A percentile compares a stretch with the other conserved stretches of the same genome.
phyloP scores from a whole-genome alignment of 768 basidiomycete species.

The Leucocoprinus birnbaumii region DNA sequence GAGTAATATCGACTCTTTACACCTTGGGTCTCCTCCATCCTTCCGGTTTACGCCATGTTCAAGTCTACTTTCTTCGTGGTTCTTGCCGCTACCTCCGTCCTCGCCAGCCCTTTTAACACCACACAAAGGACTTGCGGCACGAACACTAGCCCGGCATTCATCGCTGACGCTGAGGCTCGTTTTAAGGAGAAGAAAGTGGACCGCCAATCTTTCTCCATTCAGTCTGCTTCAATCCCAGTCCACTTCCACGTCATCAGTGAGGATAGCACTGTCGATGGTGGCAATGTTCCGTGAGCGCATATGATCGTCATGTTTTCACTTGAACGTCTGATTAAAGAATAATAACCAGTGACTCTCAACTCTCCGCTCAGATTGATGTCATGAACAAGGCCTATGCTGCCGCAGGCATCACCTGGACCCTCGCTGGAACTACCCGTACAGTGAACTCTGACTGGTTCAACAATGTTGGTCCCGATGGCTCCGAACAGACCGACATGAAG shows the following conservation, averaged over 20 bases:
- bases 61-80: conserved; percentile 24
- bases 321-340: background rate
- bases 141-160: conserved; percentile 28
- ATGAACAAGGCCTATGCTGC: conserved; percentile 40
- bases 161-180: conserved; percentile 35
- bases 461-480: conserved; percentile 30
- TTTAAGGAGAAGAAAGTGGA: conserved; percentile 36
- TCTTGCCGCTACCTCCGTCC: conserved; percentile 23
- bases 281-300: conserved; percentile 40
- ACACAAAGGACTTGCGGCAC: conserved; percentile 34
- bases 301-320: background rate
- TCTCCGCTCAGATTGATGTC: conserved; percentile 32
- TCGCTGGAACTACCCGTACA: conserved; percentile 37
- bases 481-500: conserved; percentile 48
- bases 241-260: conserved; percentile 31
- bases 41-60: conserved; percentile 20
- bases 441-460: conserved; percentile 47
- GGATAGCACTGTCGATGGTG: conserved; percentile 28
- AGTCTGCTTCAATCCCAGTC: conserved; percentile 16
- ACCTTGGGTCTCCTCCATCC: background rate
- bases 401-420: conserved; percentile 35
- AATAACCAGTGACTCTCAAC: conserved; percentile 30
- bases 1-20: background rate
- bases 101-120: conserved; percentile 25
- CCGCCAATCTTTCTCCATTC: background rate